Base-by-base conservation (phyloP, 441 rosid species). In the Eruca vesicaria region DNA sequence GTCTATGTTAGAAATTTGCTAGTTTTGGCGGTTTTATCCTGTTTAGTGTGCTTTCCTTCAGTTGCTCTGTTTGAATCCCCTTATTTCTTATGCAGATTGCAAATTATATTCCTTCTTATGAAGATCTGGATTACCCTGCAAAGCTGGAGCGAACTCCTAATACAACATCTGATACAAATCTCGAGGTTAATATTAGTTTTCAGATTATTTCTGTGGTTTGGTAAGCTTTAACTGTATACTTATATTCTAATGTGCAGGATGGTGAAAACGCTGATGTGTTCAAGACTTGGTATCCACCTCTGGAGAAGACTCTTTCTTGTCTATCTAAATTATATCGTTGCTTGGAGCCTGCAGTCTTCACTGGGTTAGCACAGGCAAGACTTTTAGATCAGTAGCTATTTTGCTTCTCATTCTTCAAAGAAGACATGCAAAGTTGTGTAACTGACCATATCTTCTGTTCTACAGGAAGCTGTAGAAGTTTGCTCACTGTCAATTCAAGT, bases 381-480 rank as follows among this genome's bases (percentile, higher is more conserved):
- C 80, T 69, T 62, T 62, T 73, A 80, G 45, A 70, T 67, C 28
- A 57, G 57, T 45, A 28, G 16, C 16, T 48, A 60, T 75, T 11
- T 64, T 60, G 66, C 80, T 74, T 58, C 38, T 74, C 29, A 33
- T 78, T 52, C 67, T 67, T 75, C 58, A 68, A 45, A 73, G 38
- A 52, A 60, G 32, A 66, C 11, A 56, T 15, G 52, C 2, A 63
- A 63, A 16, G 48, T 56, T 73, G 48, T 63, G 59, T 68, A 33
- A 78, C 48, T 57, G 56, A 63, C 50, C 71, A 35, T 78, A 73
- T 80, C 68, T 70, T 81, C 26, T 75, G 74, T 79, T 60, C 70
- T 20, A 63, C 93, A 96, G 99, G 98, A 96, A 96, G 98, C 96
- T 43, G 94, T 96, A 21, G 98, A 96, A 86, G 86, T 93, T 80